Percentiles rank a stretch among this genome's conserved stretches.
Evolutionary conservation across 148 eudicot genomes (phyloP).

Genomic region (Fallopia convolvulus): DNA sequence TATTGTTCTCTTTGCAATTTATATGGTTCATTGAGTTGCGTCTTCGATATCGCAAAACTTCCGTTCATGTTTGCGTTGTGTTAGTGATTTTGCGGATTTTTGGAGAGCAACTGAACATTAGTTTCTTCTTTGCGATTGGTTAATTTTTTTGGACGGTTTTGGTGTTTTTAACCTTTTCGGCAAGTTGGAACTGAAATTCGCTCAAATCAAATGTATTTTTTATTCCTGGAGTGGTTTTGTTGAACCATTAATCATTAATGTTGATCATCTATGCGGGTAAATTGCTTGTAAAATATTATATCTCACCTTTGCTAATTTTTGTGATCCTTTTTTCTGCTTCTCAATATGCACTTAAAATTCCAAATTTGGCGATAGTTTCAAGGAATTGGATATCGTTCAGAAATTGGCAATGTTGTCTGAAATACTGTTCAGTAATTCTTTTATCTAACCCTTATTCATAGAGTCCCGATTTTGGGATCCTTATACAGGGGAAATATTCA

Average conservation of each 20-base stretch:
- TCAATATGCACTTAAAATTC: not conserved
- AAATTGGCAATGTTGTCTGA: not conserved
- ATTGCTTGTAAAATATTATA: not conserved
- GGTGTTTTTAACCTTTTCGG: not conserved
- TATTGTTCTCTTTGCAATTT: not conserved
- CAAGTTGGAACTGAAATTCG: not conserved
- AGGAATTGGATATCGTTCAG: not conserved
- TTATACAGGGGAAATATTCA: not conserved
- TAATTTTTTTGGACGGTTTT: not conserved
- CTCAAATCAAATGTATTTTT: not conserved
- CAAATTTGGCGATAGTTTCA: not conserved
- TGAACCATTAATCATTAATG: not conserved
- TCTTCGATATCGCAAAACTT: not conserved
- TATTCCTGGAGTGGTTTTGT: not conserved
- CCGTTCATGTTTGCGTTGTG: not conserved
- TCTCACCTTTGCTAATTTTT: not conserved
- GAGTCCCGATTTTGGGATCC: not conserved
- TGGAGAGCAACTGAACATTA: not conserved
- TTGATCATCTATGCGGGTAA: not conserved
- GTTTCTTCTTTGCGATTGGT: not conserved
- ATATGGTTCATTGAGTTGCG: not conserved
- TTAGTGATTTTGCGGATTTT: not conserved
- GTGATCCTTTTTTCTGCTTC: not conserved
- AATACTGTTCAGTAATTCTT: not conserved
- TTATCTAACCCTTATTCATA: not conserved